Percentiles rank a stretch among this genome's conserved stretches.
phyloP scores from a whole-genome alignment of 768 basidiomycete genomes.

The Lactarius sp. region DNA sequence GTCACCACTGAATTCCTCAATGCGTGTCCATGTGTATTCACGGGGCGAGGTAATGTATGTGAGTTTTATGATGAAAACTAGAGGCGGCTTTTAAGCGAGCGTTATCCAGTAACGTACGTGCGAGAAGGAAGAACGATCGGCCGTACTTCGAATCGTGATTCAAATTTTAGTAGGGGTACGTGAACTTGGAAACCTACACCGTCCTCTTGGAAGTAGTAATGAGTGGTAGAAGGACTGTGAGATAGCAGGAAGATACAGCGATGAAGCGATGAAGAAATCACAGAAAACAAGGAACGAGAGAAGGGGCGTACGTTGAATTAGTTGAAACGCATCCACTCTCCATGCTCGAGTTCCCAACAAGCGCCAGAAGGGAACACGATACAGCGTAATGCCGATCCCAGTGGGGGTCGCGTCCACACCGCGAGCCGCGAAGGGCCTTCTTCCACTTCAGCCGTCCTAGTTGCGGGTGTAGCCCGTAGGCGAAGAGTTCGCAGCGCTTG shows the following conservation, averaged over 20 bases:
- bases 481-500: slow-evolving; percentile 31
- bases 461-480: slow-evolving; percentile 36
- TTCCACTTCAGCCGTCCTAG: slow-evolving; percentile 37
- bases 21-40: background rate
- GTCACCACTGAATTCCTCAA: background rate
- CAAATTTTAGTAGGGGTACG: background rate
- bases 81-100: background rate
- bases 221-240: background rate
- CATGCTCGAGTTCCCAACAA: slow-evolving; percentile 26
- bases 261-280: background rate
- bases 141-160: background rate
- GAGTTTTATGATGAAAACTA: background rate
- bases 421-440: slow-evolving; percentile 28
- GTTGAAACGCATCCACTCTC: slow-evolving; percentile 7
- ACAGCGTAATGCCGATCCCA: slow-evolving; percentile 26
- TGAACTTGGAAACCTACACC: background rate
- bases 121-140: too few relatives aligned
- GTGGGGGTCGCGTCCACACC: slow-evolving; percentile 29
- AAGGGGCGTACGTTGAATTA: background rate
- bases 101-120: background rate
- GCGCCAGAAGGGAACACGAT: slow-evolving; percentile 32
- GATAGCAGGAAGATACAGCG: background rate
- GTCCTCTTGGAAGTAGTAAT: background rate
- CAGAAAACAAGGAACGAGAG: background rate
- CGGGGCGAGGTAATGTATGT: background rate